phyloP scores from a whole-genome alignment of 352 stramenopile genomes.

The Phytophthora aleatoria region DNA sequence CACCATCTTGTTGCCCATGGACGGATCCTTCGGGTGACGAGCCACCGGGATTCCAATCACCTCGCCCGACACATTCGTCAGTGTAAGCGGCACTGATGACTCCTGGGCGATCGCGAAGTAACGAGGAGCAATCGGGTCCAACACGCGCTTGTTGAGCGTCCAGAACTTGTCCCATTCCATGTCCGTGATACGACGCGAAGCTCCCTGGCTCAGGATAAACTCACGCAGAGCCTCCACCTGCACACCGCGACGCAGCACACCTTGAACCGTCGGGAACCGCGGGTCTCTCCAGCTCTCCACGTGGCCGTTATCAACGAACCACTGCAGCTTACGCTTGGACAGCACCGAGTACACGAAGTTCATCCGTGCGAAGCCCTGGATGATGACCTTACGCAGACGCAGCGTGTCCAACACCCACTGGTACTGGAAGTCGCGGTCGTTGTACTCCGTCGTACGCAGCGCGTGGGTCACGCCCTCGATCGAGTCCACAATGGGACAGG shows the following conservation, averaged over 20 bases:
- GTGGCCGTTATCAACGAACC: constrained; percentile 97
- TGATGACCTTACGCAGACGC: constrained; percentile 79
- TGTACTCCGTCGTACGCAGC: constrained; percentile 99
- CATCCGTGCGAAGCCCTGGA: constrained; percentile 97
- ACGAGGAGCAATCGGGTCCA: constrained; percentile 94
- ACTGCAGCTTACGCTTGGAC: constrained; percentile 99
- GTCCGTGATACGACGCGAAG: constrained; percentile 95
- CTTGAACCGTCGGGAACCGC: constrained; percentile 98
- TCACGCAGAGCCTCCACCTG: constrained; percentile 94
- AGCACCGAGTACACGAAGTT: constrained; percentile 99
- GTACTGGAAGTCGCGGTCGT: constrained; percentile 99
- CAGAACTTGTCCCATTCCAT: constrained; percentile 99
- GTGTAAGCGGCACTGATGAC: constrained; percentile 85
- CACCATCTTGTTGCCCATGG: constrained; percentile 86
- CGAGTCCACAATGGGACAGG: constrained; percentile 99
- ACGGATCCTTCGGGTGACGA: constrained; percentile 82
- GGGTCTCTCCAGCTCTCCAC: constrained; percentile 98
- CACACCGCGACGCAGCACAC: constrained; percentile 95
- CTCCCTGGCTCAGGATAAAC: constrained; percentile 98
- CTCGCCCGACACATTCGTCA: constrained; percentile 78
- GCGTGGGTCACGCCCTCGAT: constrained; percentile 99
- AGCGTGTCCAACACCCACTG: constrained; percentile 94
- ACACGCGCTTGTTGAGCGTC: constrained; percentile 98
- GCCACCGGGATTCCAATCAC: constrained; percentile 69
- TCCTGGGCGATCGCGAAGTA: constrained; percentile 97